phyloP scores from a whole-genome alignment of 148 eudicot species.

The Rhododendron griersonianum region DNA sequence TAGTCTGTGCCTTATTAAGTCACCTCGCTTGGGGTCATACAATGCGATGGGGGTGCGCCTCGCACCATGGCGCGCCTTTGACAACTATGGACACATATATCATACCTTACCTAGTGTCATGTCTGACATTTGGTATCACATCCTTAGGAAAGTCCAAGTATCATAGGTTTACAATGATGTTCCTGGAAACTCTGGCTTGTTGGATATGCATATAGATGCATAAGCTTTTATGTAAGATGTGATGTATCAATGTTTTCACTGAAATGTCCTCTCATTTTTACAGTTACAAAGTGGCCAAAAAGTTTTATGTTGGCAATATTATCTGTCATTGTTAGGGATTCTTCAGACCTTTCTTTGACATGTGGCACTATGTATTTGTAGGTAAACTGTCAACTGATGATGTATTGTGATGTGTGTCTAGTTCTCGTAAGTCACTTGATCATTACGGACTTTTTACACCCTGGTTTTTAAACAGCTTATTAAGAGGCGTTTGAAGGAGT shows the following conservation, averaged over 20 bases:
- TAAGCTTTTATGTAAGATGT: background rate
- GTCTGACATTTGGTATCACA: background rate
- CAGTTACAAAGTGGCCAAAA: background rate
- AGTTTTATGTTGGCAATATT: background rate
- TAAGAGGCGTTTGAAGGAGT: slow-evolving; percentile 91
- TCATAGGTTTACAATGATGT: background rate
- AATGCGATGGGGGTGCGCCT: background rate
- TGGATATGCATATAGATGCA: background rate
- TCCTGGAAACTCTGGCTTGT: background rate
- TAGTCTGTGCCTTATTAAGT: background rate
- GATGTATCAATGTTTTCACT: background rate
- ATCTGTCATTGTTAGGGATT: background rate
- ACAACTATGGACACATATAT: background rate
- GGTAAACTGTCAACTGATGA: background rate
- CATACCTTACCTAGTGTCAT: background rate
- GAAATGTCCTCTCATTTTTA: background rate
- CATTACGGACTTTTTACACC: background rate
- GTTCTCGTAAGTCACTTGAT: background rate
- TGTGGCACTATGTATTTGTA: background rate
- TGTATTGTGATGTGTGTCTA: background rate
- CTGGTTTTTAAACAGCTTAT: slow-evolving; percentile 61
- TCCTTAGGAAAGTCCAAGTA: background rate
- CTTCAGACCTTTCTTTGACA: background rate
- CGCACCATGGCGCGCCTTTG: background rate
- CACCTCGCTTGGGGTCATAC: background rate